These are phyloP conservation scores for Moesziomyces antarcticus DNA, from an alignment of 1,284 basidiomycete species.

Conservation along the genomic window DNA sequence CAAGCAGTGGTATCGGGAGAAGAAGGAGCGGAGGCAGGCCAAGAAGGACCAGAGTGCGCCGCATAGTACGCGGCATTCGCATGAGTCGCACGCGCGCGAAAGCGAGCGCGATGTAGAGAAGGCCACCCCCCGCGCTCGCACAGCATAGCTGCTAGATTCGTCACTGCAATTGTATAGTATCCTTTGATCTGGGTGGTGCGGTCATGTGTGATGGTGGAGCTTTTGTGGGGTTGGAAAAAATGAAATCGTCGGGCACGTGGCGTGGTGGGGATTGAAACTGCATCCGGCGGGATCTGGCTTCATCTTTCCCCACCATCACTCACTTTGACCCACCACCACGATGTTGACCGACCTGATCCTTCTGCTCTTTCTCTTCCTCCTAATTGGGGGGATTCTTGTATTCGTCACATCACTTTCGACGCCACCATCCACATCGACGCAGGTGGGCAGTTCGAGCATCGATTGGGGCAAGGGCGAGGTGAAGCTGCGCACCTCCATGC, in stretches of 20 bases:
- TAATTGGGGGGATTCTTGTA: constrained; percentile 1
- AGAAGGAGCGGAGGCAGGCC: constrained; percentile 22
- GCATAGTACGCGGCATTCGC: constrained; percentile 7
- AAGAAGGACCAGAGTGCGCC: constrained; percentile 10
- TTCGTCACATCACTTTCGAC: neutral
- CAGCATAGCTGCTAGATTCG: neutral
- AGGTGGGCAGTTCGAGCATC: neutral
- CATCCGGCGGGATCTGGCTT: no score
- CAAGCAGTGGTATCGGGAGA: constrained; percentile 53
- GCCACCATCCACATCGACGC: neutral
- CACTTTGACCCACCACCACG: no score
- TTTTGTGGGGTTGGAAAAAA: no score
- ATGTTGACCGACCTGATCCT: constrained; percentile 10
- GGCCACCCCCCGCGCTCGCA: neutral
- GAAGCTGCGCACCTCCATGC: constrained; percentile 12
- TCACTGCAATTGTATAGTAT: no score
- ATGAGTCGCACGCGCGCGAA: neutral
- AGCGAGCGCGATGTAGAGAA: constrained; percentile 9
- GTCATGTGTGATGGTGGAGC: no score
- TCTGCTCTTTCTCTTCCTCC: neutral
- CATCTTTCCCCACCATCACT: no score
- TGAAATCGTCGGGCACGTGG: no score
- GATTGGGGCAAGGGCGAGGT: constrained; percentile 18
- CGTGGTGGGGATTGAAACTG: no score
- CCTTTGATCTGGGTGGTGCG: no score